Conservation (phyloP, 2,329 filamentous ascomycete species). For the Xylaria sp. region DNA sequence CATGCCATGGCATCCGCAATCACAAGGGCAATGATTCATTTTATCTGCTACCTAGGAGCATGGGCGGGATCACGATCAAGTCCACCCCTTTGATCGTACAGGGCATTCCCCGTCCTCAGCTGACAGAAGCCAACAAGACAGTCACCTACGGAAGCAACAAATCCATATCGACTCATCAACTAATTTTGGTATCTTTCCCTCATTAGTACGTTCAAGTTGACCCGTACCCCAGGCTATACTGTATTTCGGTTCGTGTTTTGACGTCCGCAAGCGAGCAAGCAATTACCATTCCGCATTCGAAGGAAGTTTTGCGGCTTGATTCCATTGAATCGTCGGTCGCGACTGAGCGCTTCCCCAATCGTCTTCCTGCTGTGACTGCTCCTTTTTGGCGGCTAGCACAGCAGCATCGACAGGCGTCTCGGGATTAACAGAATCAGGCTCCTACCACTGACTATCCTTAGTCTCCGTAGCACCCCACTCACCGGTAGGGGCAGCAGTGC, state of each 20-base stretch:
- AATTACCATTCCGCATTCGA: conserved; percentile 37
- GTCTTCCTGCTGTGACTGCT: background rate
- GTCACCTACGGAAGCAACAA: conserved; percentile 41
- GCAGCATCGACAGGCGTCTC: background rate
- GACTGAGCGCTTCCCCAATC: conserved; percentile 5
- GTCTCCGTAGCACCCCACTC: conserved; percentile 75
- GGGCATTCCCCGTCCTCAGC: conserved; percentile 89
- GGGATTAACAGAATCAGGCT: conserved; percentile 4
- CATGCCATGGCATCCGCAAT: background rate
- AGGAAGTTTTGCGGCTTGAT: background rate
- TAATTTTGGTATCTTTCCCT: conserved; percentile 96
- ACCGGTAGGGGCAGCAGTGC: conserved; percentile 68
- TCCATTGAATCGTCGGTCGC: background rate
- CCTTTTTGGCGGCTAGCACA: background rate
- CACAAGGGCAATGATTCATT: conserved; percentile 32
- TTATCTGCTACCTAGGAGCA: conserved; percentile 42
- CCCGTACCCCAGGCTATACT: conserved; percentile 53
- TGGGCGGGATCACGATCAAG: conserved; percentile 84
- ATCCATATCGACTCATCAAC: conserved; percentile 45
- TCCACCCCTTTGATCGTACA: conserved; percentile 87
- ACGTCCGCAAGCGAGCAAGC: conserved; percentile 27
- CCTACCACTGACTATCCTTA: conserved; percentile 50
- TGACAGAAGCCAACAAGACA: conserved; percentile 38
- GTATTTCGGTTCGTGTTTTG: conserved; percentile 40
- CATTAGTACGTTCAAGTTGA: conserved; percentile 85